Evolutionary conservation across 805 yeast species (phyloP), one percentile per base, ranked within the genome.

Genomic region (Lipomyces mesembrius): DNA sequence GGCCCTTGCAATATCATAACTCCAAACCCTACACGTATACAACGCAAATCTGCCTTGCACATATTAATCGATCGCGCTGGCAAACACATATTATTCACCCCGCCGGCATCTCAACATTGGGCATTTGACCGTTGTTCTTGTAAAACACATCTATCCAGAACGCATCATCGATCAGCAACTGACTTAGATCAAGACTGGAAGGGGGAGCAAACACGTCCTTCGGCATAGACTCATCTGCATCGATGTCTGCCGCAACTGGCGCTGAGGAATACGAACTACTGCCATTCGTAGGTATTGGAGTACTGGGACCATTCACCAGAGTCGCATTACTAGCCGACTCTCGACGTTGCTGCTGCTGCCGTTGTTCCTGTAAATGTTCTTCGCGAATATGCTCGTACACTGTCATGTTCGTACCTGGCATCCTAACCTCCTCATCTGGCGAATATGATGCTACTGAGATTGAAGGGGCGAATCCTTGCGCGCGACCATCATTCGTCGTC

Each of bases 371-470:
- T 22, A 20, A 27, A 22, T 17, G 27, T 27, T 64, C 67, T 25
- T 60, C 60, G 17, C 51, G 32, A 22, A 64, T 56, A 20, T 64
- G 67, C 34, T 61, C 62, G 14, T 34, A 46, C 12, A 64, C 32
- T 7, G 67, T 37, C 20, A 64, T 37, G 8, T 60, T 61, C 1
- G 64, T 39, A 3, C 52, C 59, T n/a, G 60, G 61, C 64, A 64
- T 64, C n/a, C 61, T 27, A 12, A 64, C 20, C 32, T 64, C 67
- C n/a, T 60, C 59, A 11, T 64, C 63, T 2, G 49, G 22, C 22
- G 49, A 17, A 43, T 43, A 43, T 43, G 49, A 43, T n/a, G 22
- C 1, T 17, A 43, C 8, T 7, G 9, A n/a, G 9, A 43, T n/a
- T 7, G 49, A 43, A 17, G 49, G 11, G 34, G n/a, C 17, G 8